Base-by-base conservation (phyloP, 768 basidiomycete genomes). In the Lentinula guzmanii region DNA sequence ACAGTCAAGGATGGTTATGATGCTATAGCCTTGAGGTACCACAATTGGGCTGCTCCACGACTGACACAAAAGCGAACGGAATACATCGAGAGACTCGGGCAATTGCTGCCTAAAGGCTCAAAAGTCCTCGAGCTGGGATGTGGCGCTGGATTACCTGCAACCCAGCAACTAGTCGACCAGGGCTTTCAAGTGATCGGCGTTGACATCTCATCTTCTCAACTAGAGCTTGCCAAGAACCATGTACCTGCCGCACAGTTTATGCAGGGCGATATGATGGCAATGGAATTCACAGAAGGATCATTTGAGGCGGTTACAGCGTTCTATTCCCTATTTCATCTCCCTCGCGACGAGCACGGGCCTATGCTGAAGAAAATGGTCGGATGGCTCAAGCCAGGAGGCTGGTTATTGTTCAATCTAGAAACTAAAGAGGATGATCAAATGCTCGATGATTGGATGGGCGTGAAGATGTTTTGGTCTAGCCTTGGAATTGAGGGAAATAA, bases 251-350 rank as follows among this genome's bases (percentile, higher is more conserved):
- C 68, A 1, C 65, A 58, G 9, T 65, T 71, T 56, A 62, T 73
- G 62, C 70, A 69, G 24, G 64, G 62, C 2, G 72, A 72, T 61
- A 73, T 73, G 70, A 68, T 68, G 46, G 31, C 60, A 10, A 62
- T 71, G 35, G 60, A 60, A 1, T 66, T 68, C 35, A 24, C 62
- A 1, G 58, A 62, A 6, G 61, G 43, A 8, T 60, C 60, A 3
- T 69, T 69, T 58, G 67, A 72, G 51, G 72, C 71, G 4, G 65
- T 73, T 0, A 62, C 71, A 2, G 71, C 63, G 11, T 68, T 73
- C 56, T 73, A 73, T 57, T 67, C 70, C 6, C 65, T 71, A 41
- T 71, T 71, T 51, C 72, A 73, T 58, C 59, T 70, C 11, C 68
- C 69, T 11, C 58, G 63, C 24, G 68, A 68, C 28, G 71, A 73